These are phyloP conservation scores for Colletotrichum somersetense DNA, from an alignment of 2,329 filamentous ascomycete species.

Conservation along the genomic window DNA sequence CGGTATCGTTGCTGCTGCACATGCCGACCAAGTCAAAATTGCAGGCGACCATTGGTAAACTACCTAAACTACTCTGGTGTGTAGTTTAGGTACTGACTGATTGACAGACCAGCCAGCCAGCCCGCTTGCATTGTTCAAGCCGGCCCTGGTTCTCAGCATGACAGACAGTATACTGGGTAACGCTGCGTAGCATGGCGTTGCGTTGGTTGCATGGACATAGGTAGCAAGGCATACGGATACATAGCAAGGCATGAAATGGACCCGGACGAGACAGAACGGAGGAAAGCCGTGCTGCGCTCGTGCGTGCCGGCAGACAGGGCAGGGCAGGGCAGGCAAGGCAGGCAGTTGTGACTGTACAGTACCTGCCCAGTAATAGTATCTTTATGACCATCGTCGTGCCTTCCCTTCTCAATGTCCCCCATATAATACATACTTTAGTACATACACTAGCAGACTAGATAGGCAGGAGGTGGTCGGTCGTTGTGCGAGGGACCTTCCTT, in stretches of 20 bases:
- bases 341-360: neutral
- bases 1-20: neutral
- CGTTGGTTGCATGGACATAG: too few relatives aligned
- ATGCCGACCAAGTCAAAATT: slow-evolving; percentile 2
- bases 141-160: slow-evolving; percentile 9
- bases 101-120: neutral
- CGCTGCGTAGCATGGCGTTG: neutral
- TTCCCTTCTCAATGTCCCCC: too few relatives aligned
- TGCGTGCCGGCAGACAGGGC: too few relatives aligned
- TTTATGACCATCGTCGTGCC: too few relatives aligned
- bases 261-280: slow-evolving; percentile 33
- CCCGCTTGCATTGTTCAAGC: neutral
- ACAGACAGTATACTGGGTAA: too few relatives aligned
- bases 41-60: neutral
- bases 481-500: neutral
- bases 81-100: too few relatives aligned
- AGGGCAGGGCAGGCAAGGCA: slow-evolving; percentile 5
- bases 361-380: too few relatives aligned
- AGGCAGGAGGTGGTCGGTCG: neutral
- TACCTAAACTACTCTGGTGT: too few relatives aligned
- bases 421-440: too few relatives aligned
- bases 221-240: too few relatives aligned
- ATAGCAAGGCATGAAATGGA: slow-evolving; percentile 3
- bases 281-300: neutral
- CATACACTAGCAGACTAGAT: too few relatives aligned